A percentile compares a stretch with the other conserved stretches of the same genome.
phyloP scores from a whole-genome alignment of 306 rosid species.

The Herpetospermum pedunculosum region DNA sequence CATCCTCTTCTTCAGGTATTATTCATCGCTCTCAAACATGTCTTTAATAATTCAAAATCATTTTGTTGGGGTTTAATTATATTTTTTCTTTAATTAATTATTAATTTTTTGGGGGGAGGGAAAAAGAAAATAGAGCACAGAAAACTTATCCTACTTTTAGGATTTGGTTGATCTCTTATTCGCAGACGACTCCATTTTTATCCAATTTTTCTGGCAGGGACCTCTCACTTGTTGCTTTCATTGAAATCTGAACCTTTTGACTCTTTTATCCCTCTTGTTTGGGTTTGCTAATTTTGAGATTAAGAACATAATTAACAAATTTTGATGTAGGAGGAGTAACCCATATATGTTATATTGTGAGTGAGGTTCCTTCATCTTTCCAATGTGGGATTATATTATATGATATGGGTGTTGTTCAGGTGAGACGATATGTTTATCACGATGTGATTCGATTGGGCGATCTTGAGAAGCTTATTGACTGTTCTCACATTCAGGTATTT shows the following conservation, averaged over 20 bases:
- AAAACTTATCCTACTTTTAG: conserved; percentile 28
- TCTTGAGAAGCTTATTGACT: conserved; percentile 87
- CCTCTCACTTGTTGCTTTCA: conserved; percentile 78
- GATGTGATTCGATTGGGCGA: conserved; percentile 87
- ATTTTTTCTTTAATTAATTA: neutral
- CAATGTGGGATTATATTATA: no score
- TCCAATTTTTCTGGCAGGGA: conserved; percentile 51
- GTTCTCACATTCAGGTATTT: conserved; percentile 72
- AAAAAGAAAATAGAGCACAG: neutral
- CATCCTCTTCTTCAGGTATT: conserved; percentile 8
- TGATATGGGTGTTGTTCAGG: conserved; percentile 38
- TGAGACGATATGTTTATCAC: conserved; percentile 92
- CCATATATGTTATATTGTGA: no score
- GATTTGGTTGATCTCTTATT: conserved; percentile 57
- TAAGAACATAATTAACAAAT: no score
- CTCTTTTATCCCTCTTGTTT: conserved; percentile 19
- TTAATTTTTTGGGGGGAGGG: neutral
- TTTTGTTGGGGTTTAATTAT: neutral
- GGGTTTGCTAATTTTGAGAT: no score
- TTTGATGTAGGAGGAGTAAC: no score
- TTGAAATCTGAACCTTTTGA: conserved; percentile 74
- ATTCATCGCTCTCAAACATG: no score
- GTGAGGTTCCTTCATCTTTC: no score
- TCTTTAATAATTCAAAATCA: no score
- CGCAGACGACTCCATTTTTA: conserved; percentile 57